Evolutionary conservation across 345 rosid genomes (phyloP), one percentile per base, ranked within the genome.

Genomic region (Pugionium dolabratum): DNA sequence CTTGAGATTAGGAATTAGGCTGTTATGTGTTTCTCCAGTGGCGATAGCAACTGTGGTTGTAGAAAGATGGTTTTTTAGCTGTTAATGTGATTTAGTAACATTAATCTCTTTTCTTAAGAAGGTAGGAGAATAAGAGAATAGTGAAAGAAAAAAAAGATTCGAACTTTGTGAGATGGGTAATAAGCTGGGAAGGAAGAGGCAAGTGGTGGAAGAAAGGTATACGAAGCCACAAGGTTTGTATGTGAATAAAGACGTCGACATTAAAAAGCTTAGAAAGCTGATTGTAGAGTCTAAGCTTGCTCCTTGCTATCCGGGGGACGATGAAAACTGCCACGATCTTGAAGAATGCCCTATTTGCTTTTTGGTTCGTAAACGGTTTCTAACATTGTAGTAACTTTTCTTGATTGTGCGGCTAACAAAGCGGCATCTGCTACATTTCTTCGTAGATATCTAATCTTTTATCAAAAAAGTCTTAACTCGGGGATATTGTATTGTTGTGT

Each of bases 291-390:
- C 94, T 35, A 95, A 91, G 83, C 96, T 95, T 50, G 96, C 99
- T 60, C 97, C 99, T 2, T 95, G 99, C 80, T 95, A 82, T 76
- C 96, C 97, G 1, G 99, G 99, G 3, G 91, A 82, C 4, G 97
- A 95, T 39, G 99, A 95, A 31, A 79, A 81, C 63, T 69, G 80
- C 30, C 64, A 53, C 35, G 99, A 95, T 70, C 86, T 82, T 32
- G 99, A 95, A 85, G 99, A 95, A 72, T 91, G 97, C 59, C 99
- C 97, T 0, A 95, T 95, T 80, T 95, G 99, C 81, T 91, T 91
- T 69, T 78, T 95, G 97, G 99, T 95, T 37, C 34, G 96, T 49
- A 44, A 46, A 26, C 62, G 25, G 18, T 18, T 18, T 18, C 18
- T 18, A 18, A 18, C 18, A 18, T 39, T 4, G 31, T 65, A 30